phyloP scores from a whole-genome alignment of 345 rosid species.

The Ricinus communis region DNA sequence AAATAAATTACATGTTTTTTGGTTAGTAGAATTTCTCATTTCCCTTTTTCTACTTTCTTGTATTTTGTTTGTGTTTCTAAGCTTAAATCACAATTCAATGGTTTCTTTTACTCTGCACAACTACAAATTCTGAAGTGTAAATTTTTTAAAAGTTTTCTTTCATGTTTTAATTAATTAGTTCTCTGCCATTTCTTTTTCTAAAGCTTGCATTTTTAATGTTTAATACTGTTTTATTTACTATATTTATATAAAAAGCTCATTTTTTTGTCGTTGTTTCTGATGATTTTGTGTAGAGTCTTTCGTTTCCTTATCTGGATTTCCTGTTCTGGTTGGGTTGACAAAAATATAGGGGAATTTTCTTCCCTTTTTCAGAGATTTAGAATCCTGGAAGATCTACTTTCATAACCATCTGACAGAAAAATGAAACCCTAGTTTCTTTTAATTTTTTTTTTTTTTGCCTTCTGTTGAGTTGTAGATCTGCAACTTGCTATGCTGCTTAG shows the following conservation, averaged over 20 bases:
- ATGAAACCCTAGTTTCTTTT: slow-evolving; percentile 3
- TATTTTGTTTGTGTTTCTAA: background rate
- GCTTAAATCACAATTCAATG: background rate
- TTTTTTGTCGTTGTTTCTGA: slow-evolving; percentile 10
- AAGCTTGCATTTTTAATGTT: background rate
- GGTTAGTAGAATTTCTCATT: background rate
- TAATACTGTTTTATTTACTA: background rate
- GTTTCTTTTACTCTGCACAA: background rate
- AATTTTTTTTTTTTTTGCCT: background rate
- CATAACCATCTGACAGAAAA: slow-evolving; percentile 12
- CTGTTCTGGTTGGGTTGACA: background rate
- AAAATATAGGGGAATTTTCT: background rate
- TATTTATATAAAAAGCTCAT: slow-evolving; percentile 18
- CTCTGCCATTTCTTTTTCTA: too few relatives aligned
- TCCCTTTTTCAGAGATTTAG: background rate
- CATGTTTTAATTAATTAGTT: too few relatives aligned
- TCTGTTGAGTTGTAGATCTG: slow-evolving; percentile 22
- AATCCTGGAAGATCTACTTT: background rate
- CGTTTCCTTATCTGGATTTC: background rate
- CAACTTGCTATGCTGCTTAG: slow-evolving; percentile 15
- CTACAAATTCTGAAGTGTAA: too few relatives aligned
- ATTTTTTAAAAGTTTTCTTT: background rate
- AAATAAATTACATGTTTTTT: background rate
- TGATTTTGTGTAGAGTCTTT: slow-evolving; percentile 17
- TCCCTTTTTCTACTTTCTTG: background rate